Evolutionary conservation across 2,329 filamentous ascomycete genomes (phyloP).

Genomic region (Exophiala dermatitidis): DNA sequence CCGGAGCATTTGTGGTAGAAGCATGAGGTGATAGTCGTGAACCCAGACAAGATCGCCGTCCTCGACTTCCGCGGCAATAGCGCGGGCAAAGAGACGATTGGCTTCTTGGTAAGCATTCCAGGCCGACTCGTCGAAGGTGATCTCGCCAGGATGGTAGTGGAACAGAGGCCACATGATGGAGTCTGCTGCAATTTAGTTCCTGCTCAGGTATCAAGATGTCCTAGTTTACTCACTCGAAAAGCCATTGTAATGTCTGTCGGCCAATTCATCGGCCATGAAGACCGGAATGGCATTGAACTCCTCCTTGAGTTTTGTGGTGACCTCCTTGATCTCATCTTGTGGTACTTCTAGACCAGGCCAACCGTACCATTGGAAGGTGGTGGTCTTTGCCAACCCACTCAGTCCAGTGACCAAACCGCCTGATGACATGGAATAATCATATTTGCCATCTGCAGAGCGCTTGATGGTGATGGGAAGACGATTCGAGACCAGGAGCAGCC

Average conservation of each 20-base stretch:
- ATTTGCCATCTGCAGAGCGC: constrained; percentile 81
- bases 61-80: constrained; percentile 76
- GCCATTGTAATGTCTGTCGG: constrained; percentile 94
- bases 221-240: constrained; percentile 68
- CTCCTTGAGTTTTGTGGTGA: constrained; percentile 72
- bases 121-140: constrained; percentile 90
- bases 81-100: constrained; percentile 84
- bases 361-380: constrained; percentile 96
- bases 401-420: constrained; percentile 91
- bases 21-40: constrained; percentile 97
- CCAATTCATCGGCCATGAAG: constrained; percentile 87
- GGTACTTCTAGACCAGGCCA: constrained; percentile 94
- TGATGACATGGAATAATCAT: constrained; percentile 92
- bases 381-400: constrained; percentile 86
- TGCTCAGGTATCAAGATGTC: not conserved
- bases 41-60: constrained; percentile 97
- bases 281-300: constrained; percentile 87
- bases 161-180: constrained; percentile 98
- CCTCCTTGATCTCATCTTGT: constrained; percentile 65
- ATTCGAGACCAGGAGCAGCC: constrained; percentile 83
- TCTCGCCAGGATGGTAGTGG: constrained; percentile 97
- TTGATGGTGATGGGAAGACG: constrained; percentile 96
- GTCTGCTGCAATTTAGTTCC: constrained; percentile 48
- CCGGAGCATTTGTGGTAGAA: constrained; percentile 89
- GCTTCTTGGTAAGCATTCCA: constrained; percentile 92